These are phyloP conservation scores for Leccinum obscurum DNA, from an alignment of 768 basidiomycete genomes.

Conservation along the genomic window DNA sequence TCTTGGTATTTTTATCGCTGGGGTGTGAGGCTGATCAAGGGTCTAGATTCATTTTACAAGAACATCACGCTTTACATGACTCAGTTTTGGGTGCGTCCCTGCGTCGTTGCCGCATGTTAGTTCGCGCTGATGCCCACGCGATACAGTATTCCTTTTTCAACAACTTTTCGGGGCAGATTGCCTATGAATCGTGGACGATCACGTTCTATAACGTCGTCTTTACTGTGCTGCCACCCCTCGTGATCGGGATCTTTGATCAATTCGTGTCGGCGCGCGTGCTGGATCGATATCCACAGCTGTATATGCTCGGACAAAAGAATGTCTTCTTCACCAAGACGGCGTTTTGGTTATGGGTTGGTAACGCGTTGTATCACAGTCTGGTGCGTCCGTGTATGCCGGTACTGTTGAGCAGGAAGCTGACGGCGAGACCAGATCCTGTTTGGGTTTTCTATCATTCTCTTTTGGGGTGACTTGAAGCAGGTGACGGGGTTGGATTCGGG, in stretches of 20 bases:
- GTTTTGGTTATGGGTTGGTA: conserved; percentile 91
- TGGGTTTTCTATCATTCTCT: conserved; percentile 84
- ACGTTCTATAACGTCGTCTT: conserved; percentile 97
- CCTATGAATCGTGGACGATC: conserved; percentile 98
- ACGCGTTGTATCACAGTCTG: conserved; percentile 87
- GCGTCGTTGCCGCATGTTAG: too few relatives aligned
- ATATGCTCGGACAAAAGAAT: conserved; percentile 92
- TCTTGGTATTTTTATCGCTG: conserved; percentile 9
- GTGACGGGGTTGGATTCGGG: conserved; percentile 80
- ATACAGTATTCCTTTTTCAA: conserved; percentile 97
- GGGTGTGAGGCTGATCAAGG: conserved; percentile 12
- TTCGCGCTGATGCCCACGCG: neutral
- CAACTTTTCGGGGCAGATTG: conserved; percentile 98
- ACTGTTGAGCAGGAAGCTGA: neutral
- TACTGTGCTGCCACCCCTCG: conserved; percentile 93
- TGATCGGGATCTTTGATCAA: conserved; percentile 98
- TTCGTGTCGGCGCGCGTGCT: conserved; percentile 96
- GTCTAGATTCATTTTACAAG: conserved; percentile 94
- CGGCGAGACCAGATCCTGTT: conserved; percentile 64
- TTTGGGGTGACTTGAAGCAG: conserved; percentile 90
- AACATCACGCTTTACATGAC: conserved; percentile 99
- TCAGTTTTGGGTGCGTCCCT: conserved; percentile 83
- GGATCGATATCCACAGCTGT: conserved; percentile 96
- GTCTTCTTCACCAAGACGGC: conserved; percentile 88
- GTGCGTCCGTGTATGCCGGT: conserved; percentile 44